These are phyloP conservation scores for Salvia miltiorrhiza DNA, from an alignment of 257 asterid species.

Conservation along the genomic window DNA sequence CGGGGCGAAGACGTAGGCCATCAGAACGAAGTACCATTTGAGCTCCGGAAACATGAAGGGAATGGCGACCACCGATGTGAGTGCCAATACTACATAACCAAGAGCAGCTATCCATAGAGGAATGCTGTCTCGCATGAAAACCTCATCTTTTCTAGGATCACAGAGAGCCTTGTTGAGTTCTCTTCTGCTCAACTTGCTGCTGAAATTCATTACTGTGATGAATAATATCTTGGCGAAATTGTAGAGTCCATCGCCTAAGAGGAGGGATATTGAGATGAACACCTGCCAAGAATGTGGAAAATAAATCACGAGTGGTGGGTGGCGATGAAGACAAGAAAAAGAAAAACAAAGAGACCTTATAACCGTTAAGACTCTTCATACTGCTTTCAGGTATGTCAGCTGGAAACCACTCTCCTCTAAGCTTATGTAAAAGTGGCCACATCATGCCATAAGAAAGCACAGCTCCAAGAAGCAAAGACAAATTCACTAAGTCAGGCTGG, in stretches of 20 bases:
- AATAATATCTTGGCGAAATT: conserved; percentile 56
- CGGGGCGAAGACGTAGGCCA: conserved; percentile 73
- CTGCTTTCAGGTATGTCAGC: conserved; percentile 60
- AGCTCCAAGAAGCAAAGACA: conserved; percentile 85
- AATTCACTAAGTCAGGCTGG: conserved; percentile 81
- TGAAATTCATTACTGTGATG: conserved; percentile 37
- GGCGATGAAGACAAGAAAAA: neutral
- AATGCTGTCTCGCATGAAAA: conserved; percentile 29
- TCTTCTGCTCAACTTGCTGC: conserved; percentile 23
- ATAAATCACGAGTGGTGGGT: neutral
- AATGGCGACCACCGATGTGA: conserved; percentile 43
- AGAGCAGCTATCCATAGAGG: conserved; percentile 31
- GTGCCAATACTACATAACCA: conserved; percentile 23
- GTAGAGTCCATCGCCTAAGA: conserved; percentile 86
- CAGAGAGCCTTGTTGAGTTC: conserved; percentile 5
- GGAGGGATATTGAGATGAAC: conserved; percentile 75
- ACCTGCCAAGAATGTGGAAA: conserved; percentile 41
- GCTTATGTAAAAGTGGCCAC: conserved; percentile 72
- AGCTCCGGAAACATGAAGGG: conserved; percentile 67
- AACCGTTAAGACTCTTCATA: conserved; percentile 83
- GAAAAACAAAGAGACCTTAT: conserved; percentile 43
- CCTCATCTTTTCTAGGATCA: conserved; percentile 12
- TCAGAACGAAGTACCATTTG: conserved; percentile 75
- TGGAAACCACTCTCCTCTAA: conserved; percentile 81
- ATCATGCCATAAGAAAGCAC: conserved; percentile 77